Evolutionary conservation across 768 basidiomycete species (phyloP).

Genomic region (Tricholomella constricta): DNA sequence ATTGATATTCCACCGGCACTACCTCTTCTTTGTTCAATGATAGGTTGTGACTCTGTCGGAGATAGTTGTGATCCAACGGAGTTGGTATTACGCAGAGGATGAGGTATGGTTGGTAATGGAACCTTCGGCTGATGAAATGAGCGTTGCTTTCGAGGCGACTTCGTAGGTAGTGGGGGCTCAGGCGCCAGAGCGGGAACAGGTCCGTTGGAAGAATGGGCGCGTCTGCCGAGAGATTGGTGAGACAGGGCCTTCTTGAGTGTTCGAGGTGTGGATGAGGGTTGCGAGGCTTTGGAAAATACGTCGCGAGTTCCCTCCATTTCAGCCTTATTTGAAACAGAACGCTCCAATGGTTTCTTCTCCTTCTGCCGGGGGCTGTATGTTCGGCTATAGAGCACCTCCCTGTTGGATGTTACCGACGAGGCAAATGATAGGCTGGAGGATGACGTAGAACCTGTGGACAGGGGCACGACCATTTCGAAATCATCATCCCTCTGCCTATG

Average conservation of each 20-base stretch:
- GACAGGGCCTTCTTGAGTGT: conserved; percentile 58
- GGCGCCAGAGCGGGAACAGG: conserved; percentile 31
- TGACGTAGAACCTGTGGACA: conserved; percentile 29
- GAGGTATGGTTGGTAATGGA: conserved; percentile 54
- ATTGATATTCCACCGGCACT: conserved; percentile 28
- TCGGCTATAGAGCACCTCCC: conserved; percentile 27
- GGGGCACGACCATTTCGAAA: conserved; percentile 14
- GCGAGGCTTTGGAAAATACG: conserved; percentile 6
- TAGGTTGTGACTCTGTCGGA: conserved; percentile 13
- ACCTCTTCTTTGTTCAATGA: conserved; percentile 27
- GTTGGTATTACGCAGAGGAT: conserved; percentile 35
- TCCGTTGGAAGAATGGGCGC: conserved; percentile 25
- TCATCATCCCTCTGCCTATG: conserved; percentile 16
- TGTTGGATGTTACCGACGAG: conserved; percentile 37
- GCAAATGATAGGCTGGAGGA: conserved; percentile 46
- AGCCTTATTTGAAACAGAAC: conserved; percentile 19
- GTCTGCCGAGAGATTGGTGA: conserved; percentile 53
- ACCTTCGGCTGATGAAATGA: conserved; percentile 64
- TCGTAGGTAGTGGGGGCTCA: conserved; percentile 30
- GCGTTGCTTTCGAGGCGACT: conserved; percentile 53
- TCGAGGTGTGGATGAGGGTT: conserved; percentile 26
- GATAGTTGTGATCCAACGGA: conserved; percentile 29
- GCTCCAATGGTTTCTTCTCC: conserved; percentile 28
- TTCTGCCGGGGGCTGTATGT: conserved; percentile 28
- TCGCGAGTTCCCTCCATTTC: conserved; percentile 1